Base-by-base conservation (phyloP, 257 asterid species). In the Knoxia roxburghii region DNA sequence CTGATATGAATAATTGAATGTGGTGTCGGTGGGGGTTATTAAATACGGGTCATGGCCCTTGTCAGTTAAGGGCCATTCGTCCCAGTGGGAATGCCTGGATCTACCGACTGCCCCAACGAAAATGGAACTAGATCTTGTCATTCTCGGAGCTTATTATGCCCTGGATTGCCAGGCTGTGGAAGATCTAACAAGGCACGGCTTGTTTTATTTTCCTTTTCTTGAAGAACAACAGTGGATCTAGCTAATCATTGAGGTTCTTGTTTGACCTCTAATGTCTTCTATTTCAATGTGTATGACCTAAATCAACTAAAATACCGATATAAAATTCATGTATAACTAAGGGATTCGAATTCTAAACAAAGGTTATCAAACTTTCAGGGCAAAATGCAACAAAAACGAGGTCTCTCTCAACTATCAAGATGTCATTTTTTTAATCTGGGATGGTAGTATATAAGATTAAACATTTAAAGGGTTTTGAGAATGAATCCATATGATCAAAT, bases 1-100 rank as follows among this genome's bases (percentile, higher is more conserved):
- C 23, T 75, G 64, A 75, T n/a, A n/a, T n/a, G n/a, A n/a, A n/a
- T n/a, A n/a, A n/a, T n/a, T 73, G 67, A 67, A 59, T 48, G 73
- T 13, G 64, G 63, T 76, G 77, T 80, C 72, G 82, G 82, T 77
- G 64, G 78, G 73, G 72, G 66, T 18, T 74, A 75, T 72, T 81
- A 30, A 81, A 51, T 72, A 67, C 45, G n/a, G n/a, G n/a, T n/a
- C n/a, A n/a, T n/a, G n/a, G n/a, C n/a, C n/a, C n/a, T n/a, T n/a
- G n/a, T n/a, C n/a, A 70, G 65, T 71, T 39, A 68, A 72, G 78
- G 79, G 57, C 30, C 41, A 32, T 69, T 37, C 9, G 78, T 66
- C 77, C 65, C 77, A 24, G 50, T 20, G 49, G 58, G 67, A 58
- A 54, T 67, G 53, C 61, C 69, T 62, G 51, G 73, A 79, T 63